Conservation (phyloP, 495 filamentous ascomycete genomes). For the Lepraria neglecta region DNA sequence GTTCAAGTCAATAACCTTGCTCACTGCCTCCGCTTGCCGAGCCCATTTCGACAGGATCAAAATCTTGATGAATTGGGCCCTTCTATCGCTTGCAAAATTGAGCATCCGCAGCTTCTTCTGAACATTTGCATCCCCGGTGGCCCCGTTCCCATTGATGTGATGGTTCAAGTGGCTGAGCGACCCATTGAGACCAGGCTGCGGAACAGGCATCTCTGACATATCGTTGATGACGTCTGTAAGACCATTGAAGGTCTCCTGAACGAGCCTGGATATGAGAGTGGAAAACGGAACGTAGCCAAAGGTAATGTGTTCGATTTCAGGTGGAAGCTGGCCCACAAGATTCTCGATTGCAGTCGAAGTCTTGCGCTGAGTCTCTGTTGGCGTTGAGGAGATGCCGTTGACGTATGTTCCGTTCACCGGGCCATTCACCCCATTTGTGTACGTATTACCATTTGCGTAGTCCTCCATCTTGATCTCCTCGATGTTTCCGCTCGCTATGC, state of each 20-base stretch:
- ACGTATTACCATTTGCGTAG: slow-evolving; percentile 10
- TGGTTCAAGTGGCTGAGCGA: slow-evolving; percentile 34
- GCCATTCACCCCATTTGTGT: slow-evolving; percentile 19
- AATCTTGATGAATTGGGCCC: slow-evolving; percentile 79
- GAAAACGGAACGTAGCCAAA: slow-evolving; percentile 65
- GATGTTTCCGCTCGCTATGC: neutral
- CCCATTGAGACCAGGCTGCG: slow-evolving; percentile 22
- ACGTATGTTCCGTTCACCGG: slow-evolving; percentile 13
- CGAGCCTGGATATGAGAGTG: slow-evolving; percentile 63
- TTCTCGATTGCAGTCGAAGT: slow-evolving; percentile 4
- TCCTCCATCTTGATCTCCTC: slow-evolving; percentile 17
- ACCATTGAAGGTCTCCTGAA: slow-evolving; percentile 73
- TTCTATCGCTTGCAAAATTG: slow-evolving; percentile 58
- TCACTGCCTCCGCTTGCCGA: slow-evolving; percentile 66
- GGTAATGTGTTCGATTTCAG: slow-evolving; percentile 75
- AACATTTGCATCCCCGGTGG: slow-evolving; percentile 58
- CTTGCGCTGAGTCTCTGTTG: slow-evolving; percentile 3
- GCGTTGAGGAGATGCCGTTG: slow-evolving; percentile 19
- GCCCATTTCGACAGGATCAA: slow-evolving; percentile 86
- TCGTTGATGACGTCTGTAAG: slow-evolving; percentile 63
- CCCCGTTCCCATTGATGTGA: slow-evolving; percentile 46
- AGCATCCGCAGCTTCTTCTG: slow-evolving; percentile 74
- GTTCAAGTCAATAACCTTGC: slow-evolving; percentile 77
- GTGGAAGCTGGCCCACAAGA: slow-evolving; percentile 45
- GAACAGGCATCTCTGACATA: slow-evolving; percentile 57